Evolutionary conservation across 176 grass and related monocot genomes (phyloP), one percentile per base, ranked within the genome.

Genomic region (Carex parvula): DNA sequence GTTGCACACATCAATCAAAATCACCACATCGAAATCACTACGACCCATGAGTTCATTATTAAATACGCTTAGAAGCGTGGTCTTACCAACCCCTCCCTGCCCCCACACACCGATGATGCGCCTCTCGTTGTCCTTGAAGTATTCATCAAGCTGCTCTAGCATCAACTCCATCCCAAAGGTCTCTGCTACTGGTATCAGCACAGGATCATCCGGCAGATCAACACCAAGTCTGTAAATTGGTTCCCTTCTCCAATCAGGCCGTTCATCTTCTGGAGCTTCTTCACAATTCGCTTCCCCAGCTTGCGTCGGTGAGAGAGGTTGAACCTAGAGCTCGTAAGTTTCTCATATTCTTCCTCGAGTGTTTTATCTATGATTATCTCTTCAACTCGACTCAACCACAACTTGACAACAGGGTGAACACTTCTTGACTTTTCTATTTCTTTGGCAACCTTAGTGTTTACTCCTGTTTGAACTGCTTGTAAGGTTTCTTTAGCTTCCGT

Each of bases 81-180:
- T 97, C 87, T 97, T 94, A 7, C 94, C 94, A 7, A 97, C 64
- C 9, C 94, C 94, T 56, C 89, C 91, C 81, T 86, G 71, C 9
- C 94, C 94, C 79, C 88, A 90, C 0, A 97, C 71, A 33, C 91
- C 94, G 26, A 97, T 86, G 84, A 97, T 84, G 57, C 44, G 85
- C 0, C 86, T 85, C 3, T 87, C 86, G 3, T 59, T 59, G 8
- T 90, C 77, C 71, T 97, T 62, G 71, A 94, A 62, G 42, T 84
- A 41, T 17, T 66, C 68, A 7, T 63, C 79, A 50, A 97, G 67
- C 50, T 41, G 15, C n/a, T 11, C 24, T 42, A 94, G 21, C 88
- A 94, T 86, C 18, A n/a, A 5, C 52, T 92, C 89, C 82, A 94
- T 73, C 55, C 91, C 91, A 84, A 94, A 88, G 6, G 88, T 90